A percentile compares a stretch with the other conserved stretches of the same genome.
These are phyloP conservation scores for sorghum (Sorghum bicolor) DNA, from an alignment of 176 grass and related monocot species.

Conservation along the genomic window DNA sequence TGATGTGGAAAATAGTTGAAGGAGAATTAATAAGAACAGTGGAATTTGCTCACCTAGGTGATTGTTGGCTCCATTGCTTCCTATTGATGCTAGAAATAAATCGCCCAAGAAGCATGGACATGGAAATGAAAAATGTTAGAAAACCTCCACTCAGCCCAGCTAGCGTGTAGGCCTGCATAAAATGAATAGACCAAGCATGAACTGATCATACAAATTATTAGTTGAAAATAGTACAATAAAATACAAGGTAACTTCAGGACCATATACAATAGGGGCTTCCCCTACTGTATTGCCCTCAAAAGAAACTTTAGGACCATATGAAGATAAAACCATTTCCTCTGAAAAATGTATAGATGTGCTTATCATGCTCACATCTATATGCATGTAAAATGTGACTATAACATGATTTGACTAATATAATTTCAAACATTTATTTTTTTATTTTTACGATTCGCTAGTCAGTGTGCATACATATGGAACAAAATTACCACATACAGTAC, in stretches of 20 bases:
- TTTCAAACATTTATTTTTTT: neutral
- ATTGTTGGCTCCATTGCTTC: constrained; percentile 49
- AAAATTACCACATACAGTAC: neutral
- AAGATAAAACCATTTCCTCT: constrained; percentile 15
- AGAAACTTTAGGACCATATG: neutral
- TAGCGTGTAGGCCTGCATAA: constrained; percentile 62
- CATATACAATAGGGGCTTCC: neutral
- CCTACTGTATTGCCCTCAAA: neutral
- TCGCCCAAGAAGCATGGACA: constrained; percentile 83
- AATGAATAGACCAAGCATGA: constrained; percentile 3
- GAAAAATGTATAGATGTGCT: neutral
- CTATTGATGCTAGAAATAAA: constrained; percentile 46
- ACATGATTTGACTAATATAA: constrained; percentile 4
- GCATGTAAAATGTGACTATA: neutral
- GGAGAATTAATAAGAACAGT: neutral
- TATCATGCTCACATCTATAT: constrained; percentile 1
- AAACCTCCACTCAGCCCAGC: constrained; percentile 81
- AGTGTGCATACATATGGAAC: neutral
- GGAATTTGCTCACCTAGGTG: constrained; percentile 52
- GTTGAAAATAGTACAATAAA: constrained; percentile 9
- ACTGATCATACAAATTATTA: neutral
- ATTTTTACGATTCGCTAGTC: neutral
- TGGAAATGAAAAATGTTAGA: constrained; percentile 79
- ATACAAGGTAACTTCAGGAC: neutral
- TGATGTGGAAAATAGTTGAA: neutral